Percentiles rank a stretch among this genome's conserved stretches.
Evolutionary conservation across 148 eudicot species (phyloP).

Genomic region (Nepenthes mirabilis): DNA sequence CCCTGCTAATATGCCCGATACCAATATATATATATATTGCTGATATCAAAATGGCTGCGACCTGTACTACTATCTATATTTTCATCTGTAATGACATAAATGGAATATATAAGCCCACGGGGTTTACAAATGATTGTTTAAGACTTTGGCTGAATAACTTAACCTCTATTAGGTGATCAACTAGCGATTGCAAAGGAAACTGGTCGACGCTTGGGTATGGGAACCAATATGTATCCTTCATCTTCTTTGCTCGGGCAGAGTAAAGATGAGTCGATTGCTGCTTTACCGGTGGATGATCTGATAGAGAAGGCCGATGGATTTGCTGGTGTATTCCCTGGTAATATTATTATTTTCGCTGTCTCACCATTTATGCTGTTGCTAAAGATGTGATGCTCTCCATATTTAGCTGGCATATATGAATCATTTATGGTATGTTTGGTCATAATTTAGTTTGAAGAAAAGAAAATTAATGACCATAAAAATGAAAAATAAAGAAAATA

Average conservation of each 20-base stretch:
- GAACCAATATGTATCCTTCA: conserved; percentile 68
- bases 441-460: no score
- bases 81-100: no score
- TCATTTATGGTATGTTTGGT: background rate
- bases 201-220: conserved; percentile 66
- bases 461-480: no score
- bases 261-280: conserved; percentile 50
- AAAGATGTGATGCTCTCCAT: background rate
- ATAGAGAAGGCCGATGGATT: conserved; percentile 71
- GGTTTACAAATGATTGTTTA: no score
- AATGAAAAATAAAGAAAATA: no score
- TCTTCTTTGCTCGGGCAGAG: conserved; percentile 53
- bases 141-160: background rate
- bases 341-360: background rate
- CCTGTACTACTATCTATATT: no score
- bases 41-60: no score
- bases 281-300: conserved; percentile 51
- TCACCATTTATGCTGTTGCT: background rate
- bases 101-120: no score
- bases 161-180: conserved; percentile 34
- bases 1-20: no score
- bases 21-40: no score
- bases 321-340: conserved; percentile 70
- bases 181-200: conserved; percentile 63
- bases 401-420: no score